Base-by-base conservation (phyloP, 177 flowering plant genomes). In the Tripterygium wilfordii region DNA sequence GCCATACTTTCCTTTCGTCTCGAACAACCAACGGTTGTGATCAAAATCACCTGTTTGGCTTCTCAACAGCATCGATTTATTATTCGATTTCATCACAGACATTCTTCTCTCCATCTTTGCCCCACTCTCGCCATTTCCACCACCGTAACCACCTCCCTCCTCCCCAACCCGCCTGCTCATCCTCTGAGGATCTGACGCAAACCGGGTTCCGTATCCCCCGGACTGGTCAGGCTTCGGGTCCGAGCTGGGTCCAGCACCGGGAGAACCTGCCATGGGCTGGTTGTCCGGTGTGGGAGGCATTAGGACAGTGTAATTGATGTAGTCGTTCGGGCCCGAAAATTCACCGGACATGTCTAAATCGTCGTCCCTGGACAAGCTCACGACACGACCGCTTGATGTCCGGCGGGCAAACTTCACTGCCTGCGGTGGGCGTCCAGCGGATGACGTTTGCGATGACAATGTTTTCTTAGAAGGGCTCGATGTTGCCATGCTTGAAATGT, bases 241-340 rank as follows among this genome's bases (percentile, higher is more conserved):
- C 2, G 52, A 42, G 6, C 51, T 36, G 3, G 61, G 48, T 4
- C 63, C 78, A 3, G 63, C 74, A 1, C 53, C 67, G 0, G 66
- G 36, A 0, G 42, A 20, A 30, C 23, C 32, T 1, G 60, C 66
- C 54, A 20, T 63, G 2, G 96, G 96, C 43, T 85, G 90, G 69
- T 86, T 86, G 53, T 86, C 95, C 0, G 97, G 97, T 0, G 97
- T 89, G 0, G 95, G 92, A 0, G 97, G 97, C 97, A 89, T 73
- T 38, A 83, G 28, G 1, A 86, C 97, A 0, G 92, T 89, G 74
- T 86, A 89, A 20, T 80, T 72, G 7, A 60, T 52, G 56, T 75
- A 77, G 63, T 84, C 97, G 41, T 62, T 77, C 19, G 62, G 71
- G 31, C 73, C 62, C 0, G 74, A 50, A 25, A 44, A 68, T 3